Percentiles rank a stretch among this genome's conserved stretches.
Conservation (phyloP, 495 filamentous ascomycete genomes). For the Jackrogersella minutella region DNA sequence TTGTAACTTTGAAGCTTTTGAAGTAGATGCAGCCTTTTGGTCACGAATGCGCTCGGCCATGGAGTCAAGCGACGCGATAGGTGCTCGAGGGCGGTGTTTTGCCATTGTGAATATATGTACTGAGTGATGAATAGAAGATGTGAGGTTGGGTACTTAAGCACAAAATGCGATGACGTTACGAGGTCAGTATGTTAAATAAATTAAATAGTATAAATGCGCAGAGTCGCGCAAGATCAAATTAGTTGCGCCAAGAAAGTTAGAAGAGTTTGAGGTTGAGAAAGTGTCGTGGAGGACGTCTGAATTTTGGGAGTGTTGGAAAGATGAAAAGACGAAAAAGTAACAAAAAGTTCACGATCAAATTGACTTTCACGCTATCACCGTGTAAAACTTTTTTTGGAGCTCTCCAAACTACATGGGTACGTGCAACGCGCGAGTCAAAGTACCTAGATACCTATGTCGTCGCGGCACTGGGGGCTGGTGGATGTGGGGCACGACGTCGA, state of each 20-base stretch:
- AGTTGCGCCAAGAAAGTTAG: background rate
- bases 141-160: background rate
- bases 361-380: slow-evolving; percentile 9
- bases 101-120: slow-evolving; percentile 27
- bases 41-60: slow-evolving; percentile 16
- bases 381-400: slow-evolving; percentile 35
- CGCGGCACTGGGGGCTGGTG: slow-evolving; percentile 9
- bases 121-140: background rate
- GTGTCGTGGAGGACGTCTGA: background rate
- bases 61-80: slow-evolving; percentile 16
- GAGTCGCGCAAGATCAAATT: background rate
- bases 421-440: background rate
- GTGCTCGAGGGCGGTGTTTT: slow-evolving; percentile 10
- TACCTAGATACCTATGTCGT: background rate
- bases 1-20: slow-evolving; percentile 14
- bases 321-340: background rate
- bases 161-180: background rate
- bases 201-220: background rate
- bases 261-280: background rate
- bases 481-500: background rate
- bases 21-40: slow-evolving; percentile 19
- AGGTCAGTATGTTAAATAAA: background rate
- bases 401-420: background rate
- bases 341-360: slow-evolving; percentile 22
- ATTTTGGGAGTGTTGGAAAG: background rate